A percentile compares a stretch with the other conserved stretches of the same genome.
phyloP scores from a whole-genome alignment of 768 basidiomycete genomes.

The Hortiboletus campestris region DNA sequence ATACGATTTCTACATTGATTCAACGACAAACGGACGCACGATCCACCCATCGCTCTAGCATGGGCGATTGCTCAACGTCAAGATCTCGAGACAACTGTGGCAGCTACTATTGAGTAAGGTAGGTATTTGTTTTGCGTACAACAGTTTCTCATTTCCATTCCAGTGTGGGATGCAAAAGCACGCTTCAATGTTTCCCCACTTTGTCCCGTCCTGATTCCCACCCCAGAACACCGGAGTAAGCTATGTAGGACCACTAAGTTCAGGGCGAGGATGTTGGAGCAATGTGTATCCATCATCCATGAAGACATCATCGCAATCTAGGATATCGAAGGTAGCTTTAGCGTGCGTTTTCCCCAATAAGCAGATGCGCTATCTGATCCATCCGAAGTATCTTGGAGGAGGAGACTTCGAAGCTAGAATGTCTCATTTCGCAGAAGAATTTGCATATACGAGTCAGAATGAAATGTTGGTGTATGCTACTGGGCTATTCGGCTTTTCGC shows the following conservation, averaged over 20 bases:
- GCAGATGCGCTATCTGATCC: neutral
- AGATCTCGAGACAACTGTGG: neutral
- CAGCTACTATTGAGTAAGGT: conserved; percentile 2
- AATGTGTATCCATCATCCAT: conserved; percentile 2
- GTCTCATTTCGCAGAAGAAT: conserved; percentile 1
- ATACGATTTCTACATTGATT: conserved; percentile 1
- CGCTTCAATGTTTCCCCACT: neutral
- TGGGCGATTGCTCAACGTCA: conserved; percentile 8
- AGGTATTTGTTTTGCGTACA: neutral
- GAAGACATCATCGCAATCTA: conserved; percentile 6
- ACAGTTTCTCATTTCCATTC: neutral
- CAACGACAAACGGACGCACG: neutral
- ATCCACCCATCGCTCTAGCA: neutral
- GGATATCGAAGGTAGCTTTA: conserved; percentile 1
- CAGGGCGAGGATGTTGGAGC: neutral
- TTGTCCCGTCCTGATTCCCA: neutral
- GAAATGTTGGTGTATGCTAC: neutral
- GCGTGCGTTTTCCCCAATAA: neutral
- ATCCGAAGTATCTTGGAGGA: neutral
- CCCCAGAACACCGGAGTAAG: neutral
- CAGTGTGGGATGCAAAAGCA: conserved; percentile 2
- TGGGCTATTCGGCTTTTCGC: neutral
- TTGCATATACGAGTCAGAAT: neutral
- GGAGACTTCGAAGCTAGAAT: conserved; percentile 8
- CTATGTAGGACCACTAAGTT: neutral